Evolutionary conservation across 202 grass and related monocot species (phyloP), one percentile per base, ranked within the genome.

Genomic region (Setaria italica): DNA sequence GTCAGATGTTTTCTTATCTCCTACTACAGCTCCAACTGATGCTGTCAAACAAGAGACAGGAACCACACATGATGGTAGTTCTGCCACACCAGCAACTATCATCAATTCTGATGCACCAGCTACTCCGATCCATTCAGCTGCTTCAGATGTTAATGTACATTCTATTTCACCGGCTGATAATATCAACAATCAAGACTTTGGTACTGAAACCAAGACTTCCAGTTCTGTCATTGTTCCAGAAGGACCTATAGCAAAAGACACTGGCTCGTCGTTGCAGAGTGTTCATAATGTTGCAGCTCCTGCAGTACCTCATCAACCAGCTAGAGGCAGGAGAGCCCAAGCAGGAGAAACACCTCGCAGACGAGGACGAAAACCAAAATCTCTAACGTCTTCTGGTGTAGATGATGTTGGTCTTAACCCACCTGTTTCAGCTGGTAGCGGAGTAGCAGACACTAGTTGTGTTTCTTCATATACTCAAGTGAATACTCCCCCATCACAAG

Each of bases 301-400:
- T 74, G 56, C 50, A 68, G 78, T 69, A 86, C 42, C 60, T 60
- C 67, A 88, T 80, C 75, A 80, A 69, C 81, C 86, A 80, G 47
- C 90, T 73, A 95, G 87, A 90, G 86, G 86, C 70, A 90, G 78
- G 53, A 95, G 92, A 46, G 35, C 43, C 46, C 90, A 91, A 84
- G 67, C 62, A 82, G 90, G 86, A 87, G 90, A 92, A 84, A 87
- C 57, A 80, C 81, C 86, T 87, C 90, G 93, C 80, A 90, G 90
- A 16, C 81, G 90, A 85, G 93, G 93, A 29, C 87, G 90, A 73
- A 95, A 91, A 64, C 86, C 85, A 3, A 95, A 95, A 82, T 83
- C 84, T 87, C 7, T 90, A 50, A 37, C 59, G n/a, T 84, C 80
- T 55, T 66, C 67, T 85, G 71, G 67, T 85, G 70, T 54, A 74